phyloP scores from a whole-genome alignment of 176 grass and related monocot genomes.

The Avena atlantica region DNA sequence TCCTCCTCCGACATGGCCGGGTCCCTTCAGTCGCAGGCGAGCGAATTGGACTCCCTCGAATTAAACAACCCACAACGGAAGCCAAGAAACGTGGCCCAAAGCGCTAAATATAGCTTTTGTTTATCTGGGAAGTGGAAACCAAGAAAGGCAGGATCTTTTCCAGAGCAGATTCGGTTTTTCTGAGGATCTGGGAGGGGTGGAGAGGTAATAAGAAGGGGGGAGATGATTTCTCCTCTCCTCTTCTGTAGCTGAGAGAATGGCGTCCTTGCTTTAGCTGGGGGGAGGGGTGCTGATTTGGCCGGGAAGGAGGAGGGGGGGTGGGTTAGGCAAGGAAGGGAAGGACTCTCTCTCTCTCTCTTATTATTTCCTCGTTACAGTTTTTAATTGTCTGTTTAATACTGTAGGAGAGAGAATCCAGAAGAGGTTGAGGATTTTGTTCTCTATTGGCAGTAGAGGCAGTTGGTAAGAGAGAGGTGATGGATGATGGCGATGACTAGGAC shows the following conservation, averaged over 20 bases:
- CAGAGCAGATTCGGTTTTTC: constrained; percentile 41
- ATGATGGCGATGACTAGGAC: constrained; percentile 47
- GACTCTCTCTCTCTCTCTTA: constrained; percentile 19
- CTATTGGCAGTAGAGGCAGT: constrained; percentile 27
- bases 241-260: constrained; percentile 46
- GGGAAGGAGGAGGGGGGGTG: background rate
- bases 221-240: constrained; percentile 37
- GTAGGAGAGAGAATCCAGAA: constrained; percentile 50
- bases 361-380: background rate
- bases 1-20: constrained; percentile 55
- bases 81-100: constrained; percentile 44
- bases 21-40: constrained; percentile 32
- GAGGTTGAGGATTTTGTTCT: constrained; percentile 52
- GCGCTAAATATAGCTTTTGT: constrained; percentile 46
- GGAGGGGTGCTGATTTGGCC: constrained; percentile 39
- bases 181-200: constrained; percentile 18
- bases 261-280: constrained; percentile 8
- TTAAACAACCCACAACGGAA: constrained; percentile 35
- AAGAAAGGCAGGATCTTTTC: constrained; percentile 56
- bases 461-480: background rate
- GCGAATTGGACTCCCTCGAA: constrained; percentile 44
- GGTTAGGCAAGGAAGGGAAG: constrained; percentile 16
- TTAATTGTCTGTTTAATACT: constrained; percentile 10
- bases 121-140: constrained; percentile 40
- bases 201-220: constrained; percentile 4